Base-by-base conservation (phyloP, 2,329 filamentous ascomycete genomes). In the Neofusicoccum sp. region DNA sequence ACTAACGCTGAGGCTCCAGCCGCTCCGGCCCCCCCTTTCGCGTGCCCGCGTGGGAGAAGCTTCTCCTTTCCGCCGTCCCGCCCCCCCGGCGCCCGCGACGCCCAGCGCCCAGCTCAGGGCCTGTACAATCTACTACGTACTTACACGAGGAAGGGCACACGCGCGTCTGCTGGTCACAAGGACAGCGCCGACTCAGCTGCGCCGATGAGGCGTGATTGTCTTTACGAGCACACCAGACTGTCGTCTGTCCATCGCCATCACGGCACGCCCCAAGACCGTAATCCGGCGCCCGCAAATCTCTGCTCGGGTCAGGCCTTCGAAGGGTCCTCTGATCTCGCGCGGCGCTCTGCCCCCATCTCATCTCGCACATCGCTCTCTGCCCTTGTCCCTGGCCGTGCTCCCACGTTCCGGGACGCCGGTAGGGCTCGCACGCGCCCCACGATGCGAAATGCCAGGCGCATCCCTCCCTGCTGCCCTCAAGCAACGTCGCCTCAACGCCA, bases 161-260 rank as follows among this genome's bases (percentile, higher is more conserved):
- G n/a, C 51, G 51, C 51, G 51, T 43, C 51, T 33, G 51, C 51
- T 20, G 51, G 51, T 56, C 51, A 56, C 51, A 56, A 56, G 51
- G 38, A 16, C 51, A 41, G 14, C 36, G 51, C 8, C 51, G 51
- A 56, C 28, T 56, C 51, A 43, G 51, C 51, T 33, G 36, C 28
- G 34, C 4, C 24, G 36, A 54, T 31, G 49, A 54, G 49, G 20
- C 7, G 28, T 43, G 51, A 56, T 56, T 56, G n/a, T 30, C 51
- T 56, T 31, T 43, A 56, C 51, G 51, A 56, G 28, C 51, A 16
- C 51, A 41, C 31, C 49, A 11, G 36, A 41, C 49, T 14, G 33
- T 33, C 26, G 28, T 38, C 34, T 34, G 51, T 38, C 38, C 51
- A 56, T 56, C 51, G 31, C 51, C 51, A 56, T 56, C 51, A 56